Conservation (phyloP, 192 early-diverging fungal species). For the Pilaira anomala region DNA sequence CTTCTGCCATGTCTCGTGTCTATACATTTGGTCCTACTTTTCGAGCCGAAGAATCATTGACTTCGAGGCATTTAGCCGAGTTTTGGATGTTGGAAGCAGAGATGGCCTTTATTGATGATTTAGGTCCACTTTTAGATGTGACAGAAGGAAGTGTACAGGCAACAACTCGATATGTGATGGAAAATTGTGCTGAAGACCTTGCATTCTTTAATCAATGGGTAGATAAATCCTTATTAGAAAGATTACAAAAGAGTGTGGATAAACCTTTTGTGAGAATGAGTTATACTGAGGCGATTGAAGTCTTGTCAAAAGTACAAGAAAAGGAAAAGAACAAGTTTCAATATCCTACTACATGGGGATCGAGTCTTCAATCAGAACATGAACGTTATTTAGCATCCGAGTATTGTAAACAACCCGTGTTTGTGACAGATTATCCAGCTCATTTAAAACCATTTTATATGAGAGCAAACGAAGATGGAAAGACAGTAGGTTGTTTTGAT, state of each 20-base stretch:
- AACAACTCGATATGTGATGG: slow-evolving; percentile 53
- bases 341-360: slow-evolving; percentile 71
- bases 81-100: slow-evolving; percentile 97
- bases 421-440: slow-evolving; percentile 87
- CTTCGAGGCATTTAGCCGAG: slow-evolving; percentile 83
- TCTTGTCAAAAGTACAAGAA: slow-evolving; percentile 53
- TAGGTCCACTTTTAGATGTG: slow-evolving; percentile 65
- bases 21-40: slow-evolving; percentile 83
- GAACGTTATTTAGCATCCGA: slow-evolving; percentile 75
- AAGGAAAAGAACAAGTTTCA: slow-evolving; percentile 45
- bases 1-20: slow-evolving; percentile 66
- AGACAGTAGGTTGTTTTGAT: slow-evolving; percentile 81
- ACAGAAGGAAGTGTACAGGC: slow-evolving; percentile 62
- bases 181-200: slow-evolving; percentile 54
- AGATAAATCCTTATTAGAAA: slow-evolving; percentile 44
- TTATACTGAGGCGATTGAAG: slow-evolving; percentile 76
- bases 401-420: slow-evolving; percentile 71
- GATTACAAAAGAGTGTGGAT: slow-evolving; percentile 37
- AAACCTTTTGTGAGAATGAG: slow-evolving; percentile 68
- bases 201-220: slow-evolving; percentile 58
- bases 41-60: slow-evolving; percentile 78
- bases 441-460: slow-evolving; percentile 88
- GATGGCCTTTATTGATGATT: slow-evolving; percentile 62
- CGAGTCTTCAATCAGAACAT: slow-evolving; percentile 77
- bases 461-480: slow-evolving; percentile 54